These are phyloP conservation scores for Penicillium sp. DNA, from an alignment of 2,329 filamentous ascomycete species.

Conservation along the genomic window DNA sequence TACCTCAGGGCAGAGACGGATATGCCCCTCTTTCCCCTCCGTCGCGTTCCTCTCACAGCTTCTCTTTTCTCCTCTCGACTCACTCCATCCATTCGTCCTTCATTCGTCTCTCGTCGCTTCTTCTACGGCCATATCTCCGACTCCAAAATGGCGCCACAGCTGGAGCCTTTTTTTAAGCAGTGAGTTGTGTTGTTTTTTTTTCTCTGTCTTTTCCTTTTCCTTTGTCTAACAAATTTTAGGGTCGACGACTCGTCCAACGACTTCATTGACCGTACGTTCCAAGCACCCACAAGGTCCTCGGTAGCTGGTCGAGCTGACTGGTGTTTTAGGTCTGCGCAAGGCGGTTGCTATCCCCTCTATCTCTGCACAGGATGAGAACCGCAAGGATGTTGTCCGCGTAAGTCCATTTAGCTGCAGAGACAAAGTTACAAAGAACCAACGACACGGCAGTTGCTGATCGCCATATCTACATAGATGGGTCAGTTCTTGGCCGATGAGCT, in stretches of 20 bases:
- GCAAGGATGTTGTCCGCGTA: conserved; percentile 84
- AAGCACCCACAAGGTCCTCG: background rate
- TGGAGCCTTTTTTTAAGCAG: conserved; percentile 91
- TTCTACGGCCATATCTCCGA: conserved; percentile 50
- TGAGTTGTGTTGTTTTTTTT: conserved; percentile 30
- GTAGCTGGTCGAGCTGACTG: background rate
- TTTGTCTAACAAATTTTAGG: conserved; percentile 26
- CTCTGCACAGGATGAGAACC: conserved; percentile 84
- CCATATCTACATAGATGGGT: conserved; percentile 66
- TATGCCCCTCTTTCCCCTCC: conserved; percentile 40
- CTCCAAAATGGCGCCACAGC: conserved; percentile 79
- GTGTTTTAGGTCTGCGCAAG: conserved; percentile 63
- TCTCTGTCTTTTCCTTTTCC: background rate
- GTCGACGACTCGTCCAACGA: conserved; percentile 75
- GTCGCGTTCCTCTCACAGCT: conserved; percentile 29
- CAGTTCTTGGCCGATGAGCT: conserved; percentile 85
- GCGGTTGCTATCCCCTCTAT: conserved; percentile 96
- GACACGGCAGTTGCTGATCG: background rate
- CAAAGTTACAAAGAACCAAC: background rate
- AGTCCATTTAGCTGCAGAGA: conserved; percentile 11
- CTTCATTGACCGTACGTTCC: conserved; percentile 74
- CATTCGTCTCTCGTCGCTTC: conserved; percentile 31
- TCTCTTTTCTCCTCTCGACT: conserved; percentile 18
- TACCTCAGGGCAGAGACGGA: conserved; percentile 13
- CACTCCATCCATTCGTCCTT: conserved; percentile 11